These are phyloP conservation scores for Blastobotrys americana DNA, from an alignment of 805 yeast genomes.

Conservation along the genomic window DNA sequence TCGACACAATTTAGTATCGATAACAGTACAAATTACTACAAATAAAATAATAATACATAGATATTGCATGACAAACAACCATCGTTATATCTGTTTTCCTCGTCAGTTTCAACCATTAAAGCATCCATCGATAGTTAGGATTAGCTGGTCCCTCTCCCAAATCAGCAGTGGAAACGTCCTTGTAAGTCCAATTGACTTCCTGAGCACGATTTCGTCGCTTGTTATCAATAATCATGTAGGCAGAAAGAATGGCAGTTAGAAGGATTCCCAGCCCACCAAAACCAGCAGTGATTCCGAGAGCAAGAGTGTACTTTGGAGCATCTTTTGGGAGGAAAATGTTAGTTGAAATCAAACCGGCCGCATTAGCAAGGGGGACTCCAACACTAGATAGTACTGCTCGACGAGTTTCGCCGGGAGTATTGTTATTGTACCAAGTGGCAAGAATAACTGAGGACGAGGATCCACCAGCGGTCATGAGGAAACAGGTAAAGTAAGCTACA, in stretches of 20 bases:
- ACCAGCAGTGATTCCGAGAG: slow-evolving; percentile 43
- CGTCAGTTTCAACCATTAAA: slow-evolving; percentile 19
- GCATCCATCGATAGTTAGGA: slow-evolving; percentile 44
- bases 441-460: slow-evolving; percentile 44
- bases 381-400: slow-evolving; percentile 43
- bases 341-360: slow-evolving; percentile 50
- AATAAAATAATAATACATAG: too few species aligned
- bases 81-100: too few species aligned
- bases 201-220: slow-evolving; percentile 25
- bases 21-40: too few species aligned
- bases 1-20: too few species aligned
- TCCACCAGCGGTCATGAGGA: slow-evolving; percentile 44
- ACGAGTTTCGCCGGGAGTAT: slow-evolving; percentile 40
- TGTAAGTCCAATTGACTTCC: slow-evolving; percentile 18
- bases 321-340: slow-evolving; percentile 45
- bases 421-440: slow-evolving; percentile 46
- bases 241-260: slow-evolving; percentile 23
- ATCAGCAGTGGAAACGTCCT: slow-evolving; percentile 29
- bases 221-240: slow-evolving; percentile 39
- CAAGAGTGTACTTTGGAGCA: slow-evolving; percentile 47
- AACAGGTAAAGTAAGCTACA: slow-evolving; percentile 39
- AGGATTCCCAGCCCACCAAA: slow-evolving; percentile 41
- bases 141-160: slow-evolving; percentile 40
- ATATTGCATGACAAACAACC: too few species aligned
- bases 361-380: slow-evolving; percentile 49